Evolutionary conservation across 371 early-diverging fungal genomes (phyloP), one percentile per base, ranked within the genome.

Genomic region (Mortierella sp.): DNA sequence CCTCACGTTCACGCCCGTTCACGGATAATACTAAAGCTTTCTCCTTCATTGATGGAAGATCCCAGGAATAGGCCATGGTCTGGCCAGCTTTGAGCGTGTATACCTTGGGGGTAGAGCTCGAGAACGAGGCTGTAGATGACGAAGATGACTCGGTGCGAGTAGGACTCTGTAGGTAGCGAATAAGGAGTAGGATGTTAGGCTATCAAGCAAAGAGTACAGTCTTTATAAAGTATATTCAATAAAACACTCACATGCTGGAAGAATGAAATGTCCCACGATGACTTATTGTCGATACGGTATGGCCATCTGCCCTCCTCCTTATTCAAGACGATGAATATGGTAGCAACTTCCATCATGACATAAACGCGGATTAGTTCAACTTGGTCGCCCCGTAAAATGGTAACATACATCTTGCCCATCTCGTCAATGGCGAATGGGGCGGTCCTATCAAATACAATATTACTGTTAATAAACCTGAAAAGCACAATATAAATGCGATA

Each of bases 1-100:
- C 89, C 13, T 90, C 87, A 35, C 96, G 86, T 62, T 94, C 92
- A 8, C 85, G 80, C 10, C 93, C 95, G 64, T 91, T 89, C 7
- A 94, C 91, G 31, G 83, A 85, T 29, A 97, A 59, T 19, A 93
- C 91, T 45, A 97, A 79, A 10, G 88, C 83, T 75, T 96, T 97
- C n/a, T 90, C 87, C 28, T 86, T 84, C 4, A 89, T 82, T 10
- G 94, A 91, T 22, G 99, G 99, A 66, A 90, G 84, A 72, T 99
- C 99, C 97, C 98, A 98, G 1, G 99, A 93, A 68, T 97, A 99
- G n/a, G 91, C 87, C 67, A 92, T 84, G 1, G 92, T 82, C 70
- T 90, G 85, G 13, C 90, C 89, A 0, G 93, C 84, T 26, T 89
- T 85, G 53, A 96, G 79, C 19, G 76, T 75, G 77, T 95, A 97